phyloP scores from a whole-genome alignment of 306 rosid species.

The Crataegus laevigata region DNA sequence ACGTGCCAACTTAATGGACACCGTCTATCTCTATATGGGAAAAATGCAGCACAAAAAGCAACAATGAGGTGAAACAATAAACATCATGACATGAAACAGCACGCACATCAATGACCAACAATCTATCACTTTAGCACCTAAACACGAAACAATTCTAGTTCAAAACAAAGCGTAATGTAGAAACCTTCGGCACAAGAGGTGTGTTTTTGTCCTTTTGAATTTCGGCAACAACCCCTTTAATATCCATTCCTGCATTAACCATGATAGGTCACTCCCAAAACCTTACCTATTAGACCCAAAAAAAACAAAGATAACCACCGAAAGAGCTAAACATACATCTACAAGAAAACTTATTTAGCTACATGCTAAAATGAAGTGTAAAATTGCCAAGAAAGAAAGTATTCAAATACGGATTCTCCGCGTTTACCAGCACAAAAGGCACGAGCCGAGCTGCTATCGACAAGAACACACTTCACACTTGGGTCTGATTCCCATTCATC shows the following conservation, averaged over 20 bases:
- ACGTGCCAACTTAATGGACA: neutral
- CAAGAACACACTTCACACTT: conserved; percentile 72
- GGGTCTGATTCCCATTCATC: conserved; percentile 95
- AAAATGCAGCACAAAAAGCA: conserved; percentile 15
- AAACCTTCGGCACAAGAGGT: conserved; percentile 93
- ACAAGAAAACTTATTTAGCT: neutral
- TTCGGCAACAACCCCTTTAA: conserved; percentile 99
- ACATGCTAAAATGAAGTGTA: neutral
- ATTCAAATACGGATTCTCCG: neutral
- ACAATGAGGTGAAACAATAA: conserved; percentile 11
- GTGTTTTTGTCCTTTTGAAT: conserved; percentile 89
- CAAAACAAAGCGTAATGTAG: conserved; percentile 32
- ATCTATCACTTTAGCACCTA: conserved; percentile 14
- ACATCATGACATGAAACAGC: conserved; percentile 14
- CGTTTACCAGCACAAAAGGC: conserved; percentile 92
- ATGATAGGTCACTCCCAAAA: conserved; percentile 58
- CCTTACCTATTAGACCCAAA: conserved; percentile 37
- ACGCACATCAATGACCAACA: conserved; percentile 17
- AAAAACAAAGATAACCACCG: conserved; percentile 24
- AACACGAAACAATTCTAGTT: conserved; percentile 17
- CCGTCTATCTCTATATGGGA: neutral
- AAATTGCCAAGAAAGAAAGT: neutral
- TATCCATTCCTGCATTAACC: conserved; percentile 98
- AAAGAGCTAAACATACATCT: conserved; percentile 9
- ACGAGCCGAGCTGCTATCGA: conserved; percentile 83